Evolutionary conservation across 495 filamentous ascomycete genomes (phyloP).

Genomic region (Penicillium nucicola): DNA sequence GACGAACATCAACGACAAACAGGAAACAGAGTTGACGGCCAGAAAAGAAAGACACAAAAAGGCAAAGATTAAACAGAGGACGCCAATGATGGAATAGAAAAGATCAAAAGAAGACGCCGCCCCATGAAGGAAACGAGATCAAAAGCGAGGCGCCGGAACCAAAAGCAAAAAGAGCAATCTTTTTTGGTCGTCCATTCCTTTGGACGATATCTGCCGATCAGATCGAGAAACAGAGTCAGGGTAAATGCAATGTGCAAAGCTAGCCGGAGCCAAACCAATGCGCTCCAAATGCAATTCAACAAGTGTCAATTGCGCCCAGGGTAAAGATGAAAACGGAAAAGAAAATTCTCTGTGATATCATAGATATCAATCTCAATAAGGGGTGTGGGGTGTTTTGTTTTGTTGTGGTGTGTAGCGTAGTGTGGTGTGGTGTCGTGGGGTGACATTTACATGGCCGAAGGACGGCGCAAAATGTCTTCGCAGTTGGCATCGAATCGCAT

Average conservation of each 20-base stretch:
- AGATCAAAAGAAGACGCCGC: constrained; percentile 27
- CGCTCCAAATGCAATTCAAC: constrained; percentile 31
- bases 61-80: constrained; percentile 14
- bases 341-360: constrained; percentile 6
- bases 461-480: constrained; percentile 74
- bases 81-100: constrained; percentile 20
- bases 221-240: constrained; percentile 6
- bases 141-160: constrained; percentile 25
- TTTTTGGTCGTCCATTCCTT: constrained; percentile 19
- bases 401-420: neutral
- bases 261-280: constrained; percentile 26
- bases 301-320: constrained; percentile 20
- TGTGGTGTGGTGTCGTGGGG: neutral
- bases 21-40: constrained; percentile 10
- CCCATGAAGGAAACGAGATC: constrained; percentile 21
- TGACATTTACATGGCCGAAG: constrained; percentile 23
- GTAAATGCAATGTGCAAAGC: constrained; percentile 21
- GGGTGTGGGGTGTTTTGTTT: too few species aligned
- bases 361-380: neutral
- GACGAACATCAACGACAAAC: constrained; percentile 24
- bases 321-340: constrained; percentile 5
- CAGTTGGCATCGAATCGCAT: constrained; percentile 96
- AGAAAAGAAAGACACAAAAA: constrained; percentile 14
- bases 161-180: constrained; percentile 3
- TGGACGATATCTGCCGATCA: constrained; percentile 14